Evolutionary conservation across 2,329 filamentous ascomycete species (phyloP).

Genomic region (Arthrobotrys megalospora): DNA sequence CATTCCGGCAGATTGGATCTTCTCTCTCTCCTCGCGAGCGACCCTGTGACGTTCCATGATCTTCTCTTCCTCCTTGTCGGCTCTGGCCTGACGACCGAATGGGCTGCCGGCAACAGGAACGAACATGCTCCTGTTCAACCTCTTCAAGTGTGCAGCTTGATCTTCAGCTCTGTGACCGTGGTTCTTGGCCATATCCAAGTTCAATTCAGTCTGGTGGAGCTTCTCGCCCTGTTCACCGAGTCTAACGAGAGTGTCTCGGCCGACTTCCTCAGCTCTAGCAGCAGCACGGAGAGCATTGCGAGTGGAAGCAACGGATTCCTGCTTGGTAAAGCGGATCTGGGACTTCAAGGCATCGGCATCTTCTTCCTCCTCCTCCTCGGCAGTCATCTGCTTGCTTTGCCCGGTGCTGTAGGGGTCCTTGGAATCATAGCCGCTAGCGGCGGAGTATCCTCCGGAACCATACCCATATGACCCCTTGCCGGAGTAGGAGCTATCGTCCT

Average conservation of each 20-base stretch:
- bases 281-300: conserved; percentile 79
- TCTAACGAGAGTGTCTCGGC: conserved; percentile 79
- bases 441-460: conserved; percentile 35
- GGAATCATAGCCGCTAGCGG: conserved; percentile 25
- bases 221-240: conserved; percentile 85
- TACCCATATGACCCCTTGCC: conserved; percentile 20
- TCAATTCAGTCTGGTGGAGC: conserved; percentile 85
- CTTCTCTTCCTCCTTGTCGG: conserved; percentile 76
- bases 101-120: conserved; percentile 83
- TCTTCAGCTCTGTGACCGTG: conserved; percentile 84
- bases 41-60: conserved; percentile 78
- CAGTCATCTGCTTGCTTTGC: conserved; percentile 77
- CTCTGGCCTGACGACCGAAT: conserved; percentile 79
- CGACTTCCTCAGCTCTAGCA: conserved; percentile 79
- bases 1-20: conserved; percentile 73
- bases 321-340: conserved; percentile 82
- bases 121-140: conserved; percentile 91
- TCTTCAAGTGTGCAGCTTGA: conserved; percentile 85
- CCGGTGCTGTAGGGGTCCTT: conserved; percentile 35
- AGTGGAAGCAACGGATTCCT: conserved; percentile 81
- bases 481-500: conserved; percentile 10
- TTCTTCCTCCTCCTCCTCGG: conserved; percentile 81
- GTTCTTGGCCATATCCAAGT: conserved; percentile 83
- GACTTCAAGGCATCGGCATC: conserved; percentile 80
- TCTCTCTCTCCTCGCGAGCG: conserved; percentile 77